phyloP scores from a whole-genome alignment of 1,139 yeast species.

The Hyphopichia fennica region DNA sequence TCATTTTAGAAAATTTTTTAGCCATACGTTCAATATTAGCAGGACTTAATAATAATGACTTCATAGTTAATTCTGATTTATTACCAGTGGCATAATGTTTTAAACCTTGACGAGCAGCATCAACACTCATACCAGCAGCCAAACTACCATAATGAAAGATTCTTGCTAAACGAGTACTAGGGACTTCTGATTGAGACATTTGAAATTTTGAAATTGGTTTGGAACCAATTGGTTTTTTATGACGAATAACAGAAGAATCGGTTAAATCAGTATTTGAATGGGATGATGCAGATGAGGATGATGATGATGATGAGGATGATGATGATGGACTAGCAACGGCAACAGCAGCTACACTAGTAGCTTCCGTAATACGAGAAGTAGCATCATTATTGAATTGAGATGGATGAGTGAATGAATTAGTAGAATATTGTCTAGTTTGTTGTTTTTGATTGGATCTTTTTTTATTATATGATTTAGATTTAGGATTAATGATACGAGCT shows the following conservation, averaged over 20 bases:
- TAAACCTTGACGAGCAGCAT: conserved; percentile 79
- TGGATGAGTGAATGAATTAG: conserved; percentile 1
- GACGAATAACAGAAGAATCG: not conserved
- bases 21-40: conserved; percentile 87
- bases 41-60: conserved; percentile 71
- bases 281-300: not conserved
- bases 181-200: conserved; percentile 71
- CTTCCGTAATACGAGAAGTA: not conserved
- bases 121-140: conserved; percentile 89
- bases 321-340: conserved; percentile 1
- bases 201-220: conserved; percentile 41
- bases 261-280: not conserved
- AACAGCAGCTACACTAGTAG: not conserved
- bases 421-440: conserved; percentile 6
- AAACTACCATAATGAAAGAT: conserved; percentile 89
- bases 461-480: conserved; percentile 3
- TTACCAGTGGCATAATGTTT: conserved; percentile 59
- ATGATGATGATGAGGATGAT: conserved; percentile 6
- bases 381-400: not conserved
- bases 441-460: conserved; percentile 1
- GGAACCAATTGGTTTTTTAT: conserved; percentile 23
- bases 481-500: conserved; percentile 12
- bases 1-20: conserved; percentile 83
- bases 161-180: conserved; percentile 81
- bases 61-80: conserved; percentile 51